Conservation (phyloP, 352 stramenopile species). For the Thraustochytrium striatum region DNA sequence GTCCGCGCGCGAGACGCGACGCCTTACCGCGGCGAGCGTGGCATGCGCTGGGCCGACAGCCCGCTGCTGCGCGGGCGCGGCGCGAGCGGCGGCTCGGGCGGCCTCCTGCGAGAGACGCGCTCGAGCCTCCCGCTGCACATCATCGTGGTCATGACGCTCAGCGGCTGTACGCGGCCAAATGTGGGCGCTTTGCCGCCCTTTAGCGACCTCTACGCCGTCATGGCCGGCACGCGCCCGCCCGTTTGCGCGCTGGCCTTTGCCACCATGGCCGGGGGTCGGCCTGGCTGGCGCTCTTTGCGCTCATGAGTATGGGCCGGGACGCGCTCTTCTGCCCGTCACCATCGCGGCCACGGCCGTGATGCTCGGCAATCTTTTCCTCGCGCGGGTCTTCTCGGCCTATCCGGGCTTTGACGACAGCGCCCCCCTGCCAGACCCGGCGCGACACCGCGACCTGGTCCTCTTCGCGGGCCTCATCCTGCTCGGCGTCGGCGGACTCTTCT, state of each 20-base stretch:
- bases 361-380: slow-evolving; percentile 20
- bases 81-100: background rate
- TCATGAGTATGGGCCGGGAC: background rate
- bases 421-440: background rate
- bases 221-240: background rate
- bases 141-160: background rate
- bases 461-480: slow-evolving; percentile 2
- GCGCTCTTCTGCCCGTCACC: background rate
- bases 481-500: background rate
- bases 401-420: background rate
- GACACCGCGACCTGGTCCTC: slow-evolving; percentile 17
- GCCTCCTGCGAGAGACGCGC: background rate
- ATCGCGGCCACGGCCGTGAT: background rate
- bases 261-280: background rate
- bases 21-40: background rate
- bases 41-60: background rate
- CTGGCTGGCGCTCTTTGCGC: background rate
- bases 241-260: slow-evolving; percentile 19
- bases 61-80: too few species aligned
- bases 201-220: slow-evolving; percentile 21
- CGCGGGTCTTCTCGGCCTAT: slow-evolving; percentile 23
- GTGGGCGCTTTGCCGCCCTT: background rate
- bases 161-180: slow-evolving; percentile 19
- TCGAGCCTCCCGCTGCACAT: background rate
- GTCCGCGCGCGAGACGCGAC: background rate